Evolutionary conservation across 805 yeast species (phyloP), one percentile per base, ranked within the genome.

Genomic region (Saccharomycopsis malanga): DNA sequence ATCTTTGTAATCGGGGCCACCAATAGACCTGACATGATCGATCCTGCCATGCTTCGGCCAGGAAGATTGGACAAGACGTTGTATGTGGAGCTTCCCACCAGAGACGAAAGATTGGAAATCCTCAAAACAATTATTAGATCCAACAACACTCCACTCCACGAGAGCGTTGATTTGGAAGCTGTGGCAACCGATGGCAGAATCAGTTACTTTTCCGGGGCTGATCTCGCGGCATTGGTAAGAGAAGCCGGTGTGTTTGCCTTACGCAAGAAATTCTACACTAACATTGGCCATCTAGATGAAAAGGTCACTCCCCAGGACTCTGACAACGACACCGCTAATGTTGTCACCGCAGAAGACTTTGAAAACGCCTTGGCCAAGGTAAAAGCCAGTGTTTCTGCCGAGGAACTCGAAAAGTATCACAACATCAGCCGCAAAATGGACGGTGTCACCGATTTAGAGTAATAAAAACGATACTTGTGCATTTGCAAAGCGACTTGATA

Each of bases 11-110:
- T 91, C 55, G 98, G 96, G 24, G 98, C 98, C 1, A 91, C 98
- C 0, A 91, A 91, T 58, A 76, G 98, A 61, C 98, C 98, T 0
- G 98, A 91, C 62, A 91, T 91, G 87, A 93, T 91, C 54, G 98
- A 91, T 64, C 88, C 96, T 3, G 98, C 98, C 0, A 93, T 91
- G 98, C 67, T 93, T 39, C 77, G 98, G 61, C 98, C 98, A 0
- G 98, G 98, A 4, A 77, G 98, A 64, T 72, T 91, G 57, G 98
- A 93, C 61, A 93, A 91, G 65, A 87, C 96, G 2, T 68, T 91
- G 39, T 91, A 82, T 63, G 91, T 91, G 23, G 97, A 91, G 61
- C 71, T 91, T 44, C 98, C 98, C 3, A 76, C 77, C 4, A 76
- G 79, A 0, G 71, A 68, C 2, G 98, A 93, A 62, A 73, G 96